Evolutionary conservation across 2,329 filamentous ascomycete genomes (phyloP).

Genomic region (Colletotrichum sp.): DNA sequence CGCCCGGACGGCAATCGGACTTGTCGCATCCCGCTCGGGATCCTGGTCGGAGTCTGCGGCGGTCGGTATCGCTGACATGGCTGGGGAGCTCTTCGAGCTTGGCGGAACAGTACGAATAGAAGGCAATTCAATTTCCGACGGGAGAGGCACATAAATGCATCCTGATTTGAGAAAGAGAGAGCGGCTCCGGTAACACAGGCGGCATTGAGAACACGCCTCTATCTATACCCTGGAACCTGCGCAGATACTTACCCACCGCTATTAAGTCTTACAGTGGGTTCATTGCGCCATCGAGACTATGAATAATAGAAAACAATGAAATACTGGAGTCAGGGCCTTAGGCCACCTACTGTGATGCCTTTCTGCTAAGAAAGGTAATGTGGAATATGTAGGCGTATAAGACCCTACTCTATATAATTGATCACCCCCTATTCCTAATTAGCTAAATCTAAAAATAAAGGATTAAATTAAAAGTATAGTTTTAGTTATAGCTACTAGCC

Average conservation of each 20-base stretch:
- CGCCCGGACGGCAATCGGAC: background rate
- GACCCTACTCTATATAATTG: no score
- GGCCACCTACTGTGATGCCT: background rate
- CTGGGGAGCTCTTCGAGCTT: background rate
- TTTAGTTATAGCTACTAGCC: no score
- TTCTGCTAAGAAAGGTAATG: no score
- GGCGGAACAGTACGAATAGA: background rate
- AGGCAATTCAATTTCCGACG: background rate
- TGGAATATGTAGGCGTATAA: no score
- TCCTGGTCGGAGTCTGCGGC: background rate
- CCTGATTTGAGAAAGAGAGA: background rate
- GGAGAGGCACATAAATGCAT: background rate
- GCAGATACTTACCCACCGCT: constrained; percentile 4
- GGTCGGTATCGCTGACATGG: background rate
- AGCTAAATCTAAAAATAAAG: no score
- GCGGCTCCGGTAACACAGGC: background rate
- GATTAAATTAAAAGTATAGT: no score
- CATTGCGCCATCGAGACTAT: constrained; percentile 30
- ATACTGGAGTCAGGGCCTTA: background rate
- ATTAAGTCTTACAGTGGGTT: constrained; percentile 32
- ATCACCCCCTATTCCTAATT: no score
- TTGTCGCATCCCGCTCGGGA: background rate
- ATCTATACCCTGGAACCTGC: background rate
- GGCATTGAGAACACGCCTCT: background rate
- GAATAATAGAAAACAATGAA: background rate